Evolutionary conservation across 768 basidiomycete species (phyloP), one percentile per base, ranked within the genome.

Genomic region (Pleurotus pulmonarius): DNA sequence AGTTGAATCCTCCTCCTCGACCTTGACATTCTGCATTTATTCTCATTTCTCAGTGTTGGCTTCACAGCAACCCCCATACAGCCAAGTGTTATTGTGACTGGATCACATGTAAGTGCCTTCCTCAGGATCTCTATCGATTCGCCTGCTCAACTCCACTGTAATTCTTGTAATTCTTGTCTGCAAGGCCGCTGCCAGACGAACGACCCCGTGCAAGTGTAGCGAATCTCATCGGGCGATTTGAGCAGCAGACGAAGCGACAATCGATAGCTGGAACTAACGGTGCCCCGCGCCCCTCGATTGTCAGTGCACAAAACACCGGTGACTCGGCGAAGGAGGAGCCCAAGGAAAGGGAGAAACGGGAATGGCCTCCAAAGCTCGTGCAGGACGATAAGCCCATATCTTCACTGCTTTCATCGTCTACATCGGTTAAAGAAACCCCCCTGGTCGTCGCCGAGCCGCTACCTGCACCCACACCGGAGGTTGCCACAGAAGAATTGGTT

Each of bases 171-270:
- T 34, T 34, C 29, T 34, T 34, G 7, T 9, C 29, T 34, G 25
- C 37, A 65, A 92, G 90, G 91, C 87, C 88, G 55, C 73, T 92
- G 60, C 90, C 92, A 70, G 91, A 93, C 78, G 92, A 94, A 74
- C 83, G 88, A 66, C 90, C 91, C 48, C 87, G 92, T 58, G 83
- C 83, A 68, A 90, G 87, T 64, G 92, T 94, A 47, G 92, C 92
- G 60, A 94, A 92, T 67, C 86, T 94, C 73, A 94, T 94, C 65
- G 92, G 92, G 51, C 82, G 88, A 57, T 94, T 94, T 62, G 92
- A 94, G 70, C 88, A 83, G 63, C 86, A 90, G 72, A 85, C 79
- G 56, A 92, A 90, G 67, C 82, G 83, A 49, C 80, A 82, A 62
- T 66, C 78, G 25, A 63, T 61, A 15, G 65, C 78, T 24, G 49